A percentile compares a stretch with the other conserved stretches of the same genome.
phyloP scores from a whole-genome alignment of 495 filamentous ascomycete genomes.

The Penicillium paxilli region DNA sequence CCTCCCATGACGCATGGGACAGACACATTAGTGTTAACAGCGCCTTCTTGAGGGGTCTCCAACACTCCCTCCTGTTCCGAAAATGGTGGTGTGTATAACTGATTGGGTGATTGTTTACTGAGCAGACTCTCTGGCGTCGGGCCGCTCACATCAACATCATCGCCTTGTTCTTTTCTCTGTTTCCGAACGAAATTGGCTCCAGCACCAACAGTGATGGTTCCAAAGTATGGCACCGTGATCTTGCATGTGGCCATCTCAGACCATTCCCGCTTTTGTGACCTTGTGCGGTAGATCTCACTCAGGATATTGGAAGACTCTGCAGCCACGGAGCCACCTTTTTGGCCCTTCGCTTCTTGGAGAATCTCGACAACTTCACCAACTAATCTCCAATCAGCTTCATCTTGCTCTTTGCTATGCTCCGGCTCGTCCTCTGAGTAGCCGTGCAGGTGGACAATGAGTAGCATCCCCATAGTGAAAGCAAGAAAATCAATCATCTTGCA shows the following conservation, averaged over 20 bases:
- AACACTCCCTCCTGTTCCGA: slow-evolving; percentile 16
- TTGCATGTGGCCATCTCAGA: slow-evolving; percentile 20
- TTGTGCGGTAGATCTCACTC: slow-evolving; percentile 29
- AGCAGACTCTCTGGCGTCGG: not conserved
- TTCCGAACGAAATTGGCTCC: slow-evolving; percentile 27
- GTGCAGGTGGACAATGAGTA: slow-evolving; percentile 49
- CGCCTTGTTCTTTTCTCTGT: slow-evolving; percentile 4
- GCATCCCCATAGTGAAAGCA: slow-evolving; percentile 51
- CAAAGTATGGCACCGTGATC: slow-evolving; percentile 48
- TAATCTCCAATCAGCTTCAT: slow-evolving; percentile 45
- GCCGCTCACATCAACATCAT: not conserved
- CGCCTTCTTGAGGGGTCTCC: not conserved
- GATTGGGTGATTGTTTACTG: slow-evolving; percentile 5
- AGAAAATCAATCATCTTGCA: slow-evolving; percentile 58
- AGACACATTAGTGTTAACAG: not conserved
- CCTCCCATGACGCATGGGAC: slow-evolving; percentile 2
- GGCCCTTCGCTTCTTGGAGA: slow-evolving; percentile 36
- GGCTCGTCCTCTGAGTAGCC: slow-evolving; percentile 34
- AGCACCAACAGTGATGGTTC: slow-evolving; percentile 36
- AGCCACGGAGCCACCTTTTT: slow-evolving; percentile 49
- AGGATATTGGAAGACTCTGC: slow-evolving; percentile 47
- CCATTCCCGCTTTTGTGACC: slow-evolving; percentile 3
- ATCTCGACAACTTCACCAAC: slow-evolving; percentile 42
- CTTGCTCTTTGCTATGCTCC: slow-evolving; percentile 29
- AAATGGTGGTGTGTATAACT: slow-evolving; percentile 29